Evolutionary conservation across 2,329 filamentous ascomycete species (phyloP), one percentile per base, ranked within the genome.

Genomic region (Xylaria sp.): DNA sequence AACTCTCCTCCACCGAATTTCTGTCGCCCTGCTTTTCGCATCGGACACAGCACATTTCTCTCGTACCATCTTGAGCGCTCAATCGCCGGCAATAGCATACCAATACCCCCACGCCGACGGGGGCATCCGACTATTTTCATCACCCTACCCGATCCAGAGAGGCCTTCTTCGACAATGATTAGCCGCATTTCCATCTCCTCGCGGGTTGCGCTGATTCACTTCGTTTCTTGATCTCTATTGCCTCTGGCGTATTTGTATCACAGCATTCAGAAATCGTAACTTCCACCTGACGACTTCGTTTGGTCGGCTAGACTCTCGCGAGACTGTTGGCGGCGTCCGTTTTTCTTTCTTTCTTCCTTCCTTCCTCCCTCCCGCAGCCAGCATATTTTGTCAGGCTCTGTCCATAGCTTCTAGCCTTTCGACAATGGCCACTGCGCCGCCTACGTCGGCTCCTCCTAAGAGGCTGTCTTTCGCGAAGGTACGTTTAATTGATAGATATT

Each of bases 201-300:
- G 79, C 82, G 83, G 85, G 82, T 82, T 82, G 84, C 82, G 80
- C 82, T 84, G 82, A 85, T 86, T 81, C 82, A 83, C 82, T 85
- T 84, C 81, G 80, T 83, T 84, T 84, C 81, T 82, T 88, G 84
- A 88, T 83, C 84, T 81, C 74, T 75, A 25, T 75, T 69, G 51
- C 64, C 66, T 68, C 72, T 68, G 66, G 70, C 66, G 72, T 74
- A 68, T 65, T 74, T 70, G 63, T 71, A 69, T 61, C 66, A 70
- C 72, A 71, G 59, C 67, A 54, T 69, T 69, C 57, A 70, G 66
- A 71, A 59, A 66, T 61, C 65, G 70, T 72, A 70, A 66, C 66
- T 63, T 63, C 46, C 23, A 65, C 68, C 70, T 65, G 44, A 44
- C 46, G 32, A 56, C 65, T 72, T 72, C 63, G 70, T 73, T 72